Evolutionary conservation across 139 green algal species (phyloP), one percentile per base, ranked within the genome.

Genomic region (Picochlorum sp.): DNA sequence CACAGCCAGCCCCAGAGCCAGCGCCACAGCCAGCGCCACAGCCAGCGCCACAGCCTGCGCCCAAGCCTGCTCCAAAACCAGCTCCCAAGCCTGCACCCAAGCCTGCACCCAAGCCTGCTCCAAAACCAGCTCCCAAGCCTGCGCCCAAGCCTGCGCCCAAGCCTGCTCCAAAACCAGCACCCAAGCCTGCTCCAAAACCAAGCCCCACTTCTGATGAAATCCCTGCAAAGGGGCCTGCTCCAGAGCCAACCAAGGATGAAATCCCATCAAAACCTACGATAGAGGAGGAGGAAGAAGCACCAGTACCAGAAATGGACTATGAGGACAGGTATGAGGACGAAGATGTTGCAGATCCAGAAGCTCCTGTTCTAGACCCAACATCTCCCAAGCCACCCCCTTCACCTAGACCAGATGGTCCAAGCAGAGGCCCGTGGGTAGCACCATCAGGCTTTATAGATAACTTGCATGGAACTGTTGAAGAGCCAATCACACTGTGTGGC

Each of bases 401-500:
- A 20, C 18, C 16, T 20, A 54, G 6, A 21, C 47, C 47, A 24
- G 16, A 26, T 20, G 47, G 44, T 28, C n/a, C 20, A 28, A 18
- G n/a, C 23, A 21, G 1, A 18, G 23, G 21, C 14, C 58, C 58
- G 8, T 45, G n/a, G 44, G 20, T 65, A 28, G 58, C 58, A 21
- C n/a, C 44, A 31, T 18, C n/a, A 51, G 58, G 58, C 20, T 57
- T 31, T 6, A 65, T 65, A 4, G 20, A 45, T 7, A 15, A 59
- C n/a, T 31, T 31, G 20, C 41, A 57, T 65, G 58, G 58, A 9
- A 51, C 41, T 7, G 20, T 8, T 57, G 44, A 50, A 11, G 13
- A 65, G 13, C 23, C 20, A 7, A 65, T 65, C 10, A 52, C 44
- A 11, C n/a, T 65, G 16, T 65, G 58, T 50, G 58, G 58, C 7